Evolutionary conservation across 2,329 filamentous ascomycete genomes (phyloP).

Genomic region (Epichloe sibirici): DNA sequence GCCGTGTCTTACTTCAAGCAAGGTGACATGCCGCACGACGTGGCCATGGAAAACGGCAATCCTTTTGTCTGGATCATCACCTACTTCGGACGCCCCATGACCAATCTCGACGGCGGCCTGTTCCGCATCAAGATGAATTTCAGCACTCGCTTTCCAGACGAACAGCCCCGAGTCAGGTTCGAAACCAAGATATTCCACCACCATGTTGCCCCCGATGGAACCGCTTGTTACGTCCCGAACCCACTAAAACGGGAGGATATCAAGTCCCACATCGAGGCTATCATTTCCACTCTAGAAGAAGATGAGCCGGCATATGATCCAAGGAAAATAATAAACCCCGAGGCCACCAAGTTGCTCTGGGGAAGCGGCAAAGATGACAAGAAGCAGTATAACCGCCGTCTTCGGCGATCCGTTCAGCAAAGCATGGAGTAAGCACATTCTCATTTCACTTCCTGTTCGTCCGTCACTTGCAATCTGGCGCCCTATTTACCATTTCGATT

Average conservation of each 20-base stretch:
- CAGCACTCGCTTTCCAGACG: conserved; percentile 74
- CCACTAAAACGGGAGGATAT: conserved; percentile 57
- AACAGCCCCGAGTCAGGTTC: conserved; percentile 74
- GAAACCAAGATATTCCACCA: conserved; percentile 81
- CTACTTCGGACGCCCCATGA: conserved; percentile 86
- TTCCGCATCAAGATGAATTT: conserved; percentile 71
- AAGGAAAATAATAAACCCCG: conserved; percentile 71
- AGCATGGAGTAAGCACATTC: conserved; percentile 44
- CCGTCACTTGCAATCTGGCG: background rate
- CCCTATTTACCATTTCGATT: background rate
- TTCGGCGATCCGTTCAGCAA: conserved; percentile 65
- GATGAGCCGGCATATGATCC: conserved; percentile 83
- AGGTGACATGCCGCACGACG: conserved; percentile 58
- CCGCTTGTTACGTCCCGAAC: conserved; percentile 68
- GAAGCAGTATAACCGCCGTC: conserved; percentile 70
- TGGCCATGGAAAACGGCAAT: conserved; percentile 67
- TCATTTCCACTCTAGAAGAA: conserved; percentile 75
- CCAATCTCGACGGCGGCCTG: conserved; percentile 81
- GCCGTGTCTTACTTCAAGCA: conserved; percentile 63
- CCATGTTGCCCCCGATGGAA: conserved; percentile 66
- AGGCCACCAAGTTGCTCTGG: conserved; percentile 82
- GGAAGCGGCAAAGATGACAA: conserved; percentile 58
- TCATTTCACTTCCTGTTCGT: background rate
- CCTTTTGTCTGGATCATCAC: conserved; percentile 83
- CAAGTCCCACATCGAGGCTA: conserved; percentile 69